Conservation (phyloP, 1,139 yeast species). For the Zygotorulaspora mrakii region DNA sequence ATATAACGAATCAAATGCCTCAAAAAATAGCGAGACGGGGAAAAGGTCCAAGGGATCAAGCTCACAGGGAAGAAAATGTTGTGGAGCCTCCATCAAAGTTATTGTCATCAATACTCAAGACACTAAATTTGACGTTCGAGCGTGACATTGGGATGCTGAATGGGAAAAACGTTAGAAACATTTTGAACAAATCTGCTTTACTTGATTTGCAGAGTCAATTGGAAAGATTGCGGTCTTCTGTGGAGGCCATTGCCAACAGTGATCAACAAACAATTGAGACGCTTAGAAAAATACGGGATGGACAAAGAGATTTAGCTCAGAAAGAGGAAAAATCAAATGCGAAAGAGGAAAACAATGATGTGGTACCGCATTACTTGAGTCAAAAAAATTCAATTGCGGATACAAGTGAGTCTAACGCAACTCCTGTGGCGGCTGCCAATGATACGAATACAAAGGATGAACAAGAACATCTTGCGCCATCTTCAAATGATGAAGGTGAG, state of each 20-base stretch:
- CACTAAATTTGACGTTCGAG: slow-evolving; percentile 54
- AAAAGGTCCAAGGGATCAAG: slow-evolving; percentile 21
- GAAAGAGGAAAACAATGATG: slow-evolving; percentile 1
- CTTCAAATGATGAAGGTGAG: slow-evolving; percentile 10
- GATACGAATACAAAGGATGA: slow-evolving; percentile 4
- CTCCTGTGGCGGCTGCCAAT: background rate
- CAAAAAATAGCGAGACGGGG: slow-evolving; percentile 16
- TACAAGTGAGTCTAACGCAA: background rate
- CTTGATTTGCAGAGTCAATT: slow-evolving; percentile 47
- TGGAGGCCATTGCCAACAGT: slow-evolving; percentile 45
- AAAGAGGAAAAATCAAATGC: slow-evolving; percentile 12
- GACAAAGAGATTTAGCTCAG: slow-evolving; percentile 15
- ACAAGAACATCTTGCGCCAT: slow-evolving; percentile 4
- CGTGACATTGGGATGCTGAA: slow-evolving; percentile 55
- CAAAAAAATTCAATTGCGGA: background rate
- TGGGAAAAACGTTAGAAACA: slow-evolving; percentile 50
- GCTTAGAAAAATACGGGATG: slow-evolving; percentile 23
- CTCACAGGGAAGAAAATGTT: slow-evolving; percentile 14
- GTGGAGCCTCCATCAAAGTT: slow-evolving; percentile 37
- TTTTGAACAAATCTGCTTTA: slow-evolving; percentile 48
- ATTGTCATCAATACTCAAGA: slow-evolving; percentile 50
- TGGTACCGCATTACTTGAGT: background rate
- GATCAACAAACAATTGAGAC: slow-evolving; percentile 40
- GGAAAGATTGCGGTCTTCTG: slow-evolving; percentile 47
- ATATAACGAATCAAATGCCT: slow-evolving; percentile 4